Conservation (phyloP, 1,139 yeast genomes). For the Lodderomyces orthopsilosis region DNA sequence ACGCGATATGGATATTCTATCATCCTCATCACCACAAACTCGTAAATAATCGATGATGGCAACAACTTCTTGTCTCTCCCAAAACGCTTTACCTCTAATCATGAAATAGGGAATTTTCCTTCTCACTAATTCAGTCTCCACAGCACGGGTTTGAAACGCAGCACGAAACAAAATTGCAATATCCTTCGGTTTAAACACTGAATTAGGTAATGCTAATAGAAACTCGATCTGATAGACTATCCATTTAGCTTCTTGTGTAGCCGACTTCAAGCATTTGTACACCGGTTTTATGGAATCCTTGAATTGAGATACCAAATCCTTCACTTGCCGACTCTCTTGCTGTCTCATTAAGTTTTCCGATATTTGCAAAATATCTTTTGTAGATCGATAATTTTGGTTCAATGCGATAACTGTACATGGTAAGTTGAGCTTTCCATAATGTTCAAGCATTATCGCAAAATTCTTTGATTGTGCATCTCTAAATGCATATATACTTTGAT, state of each 20-base stretch:
- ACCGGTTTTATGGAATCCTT: conserved; percentile 46
- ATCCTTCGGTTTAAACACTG: conserved; percentile 47
- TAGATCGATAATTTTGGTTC: conserved; percentile 77
- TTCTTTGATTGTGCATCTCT: conserved; percentile 75
- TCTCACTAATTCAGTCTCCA: conserved; percentile 61
- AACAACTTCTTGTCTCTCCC: conserved; percentile 73
- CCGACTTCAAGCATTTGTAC: conserved; percentile 35
- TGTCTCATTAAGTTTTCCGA: conserved; percentile 70
- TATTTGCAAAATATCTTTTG: conserved; percentile 58
- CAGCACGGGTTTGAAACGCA: conserved; percentile 50
- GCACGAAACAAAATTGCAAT: conserved; percentile 72
- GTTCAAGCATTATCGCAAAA: conserved; percentile 55
- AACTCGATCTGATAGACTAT: conserved; percentile 55
- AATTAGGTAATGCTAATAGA: conserved; percentile 37
- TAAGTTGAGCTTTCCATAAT: conserved; percentile 31
- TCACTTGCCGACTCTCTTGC: conserved; percentile 45
- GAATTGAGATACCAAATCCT: conserved; percentile 48
- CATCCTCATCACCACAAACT: conserved; percentile 50
- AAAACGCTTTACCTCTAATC: conserved; percentile 71
- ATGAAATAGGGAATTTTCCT: conserved; percentile 62
- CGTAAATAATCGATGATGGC: conserved; percentile 63
- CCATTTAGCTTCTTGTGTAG: conserved; percentile 54
- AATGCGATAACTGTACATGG: conserved; percentile 39
- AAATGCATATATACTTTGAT: conserved; percentile 89
- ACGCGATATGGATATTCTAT: conserved; percentile 32